Percentiles rank a stretch among this genome's conserved stretches.
phyloP scores from a whole-genome alignment of 2,329 filamentous ascomycete genomes.

The Ceratocystis huliohia region DNA sequence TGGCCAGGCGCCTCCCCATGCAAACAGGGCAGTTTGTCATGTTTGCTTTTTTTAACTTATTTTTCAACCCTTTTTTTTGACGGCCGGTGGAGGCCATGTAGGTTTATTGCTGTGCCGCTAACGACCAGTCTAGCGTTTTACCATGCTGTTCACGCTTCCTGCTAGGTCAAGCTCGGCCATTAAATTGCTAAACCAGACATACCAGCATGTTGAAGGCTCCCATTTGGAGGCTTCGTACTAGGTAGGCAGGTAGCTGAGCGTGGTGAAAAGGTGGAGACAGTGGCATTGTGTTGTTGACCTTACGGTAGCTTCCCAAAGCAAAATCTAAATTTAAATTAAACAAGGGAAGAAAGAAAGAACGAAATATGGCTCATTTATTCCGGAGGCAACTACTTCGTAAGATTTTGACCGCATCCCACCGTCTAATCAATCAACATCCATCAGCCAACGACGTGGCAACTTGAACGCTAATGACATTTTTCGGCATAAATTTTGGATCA shows the following conservation, averaged over 20 bases:
- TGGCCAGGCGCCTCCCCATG: neutral
- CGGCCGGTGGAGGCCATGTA: neutral
- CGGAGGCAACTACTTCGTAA: neutral
- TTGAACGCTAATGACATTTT: neutral
- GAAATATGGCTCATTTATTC: neutral
- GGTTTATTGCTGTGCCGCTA: constrained; percentile 1
- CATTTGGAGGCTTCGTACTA: neutral
- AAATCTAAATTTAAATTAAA: constrained; percentile 2
- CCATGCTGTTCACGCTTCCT: neutral
- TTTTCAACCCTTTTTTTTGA: neutral
- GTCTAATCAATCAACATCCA: neutral
- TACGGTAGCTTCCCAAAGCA: neutral
- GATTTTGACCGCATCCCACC: neutral
- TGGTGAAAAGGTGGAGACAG: neutral
- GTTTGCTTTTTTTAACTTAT: neutral
- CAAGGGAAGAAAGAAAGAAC: neutral
- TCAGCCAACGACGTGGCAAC: neutral
- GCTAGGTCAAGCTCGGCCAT: neutral
- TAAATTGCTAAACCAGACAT: too few relatives aligned
- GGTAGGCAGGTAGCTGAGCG: neutral
- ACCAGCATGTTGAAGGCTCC: neutral
- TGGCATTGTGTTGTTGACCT: neutral
- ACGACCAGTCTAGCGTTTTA: constrained; percentile 1
- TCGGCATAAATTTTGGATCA: neutral
- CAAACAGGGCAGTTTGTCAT: neutral